Evolutionary conservation across 2,329 filamentous ascomycete genomes (phyloP).

Genomic region (Alternaria arbusti): DNA sequence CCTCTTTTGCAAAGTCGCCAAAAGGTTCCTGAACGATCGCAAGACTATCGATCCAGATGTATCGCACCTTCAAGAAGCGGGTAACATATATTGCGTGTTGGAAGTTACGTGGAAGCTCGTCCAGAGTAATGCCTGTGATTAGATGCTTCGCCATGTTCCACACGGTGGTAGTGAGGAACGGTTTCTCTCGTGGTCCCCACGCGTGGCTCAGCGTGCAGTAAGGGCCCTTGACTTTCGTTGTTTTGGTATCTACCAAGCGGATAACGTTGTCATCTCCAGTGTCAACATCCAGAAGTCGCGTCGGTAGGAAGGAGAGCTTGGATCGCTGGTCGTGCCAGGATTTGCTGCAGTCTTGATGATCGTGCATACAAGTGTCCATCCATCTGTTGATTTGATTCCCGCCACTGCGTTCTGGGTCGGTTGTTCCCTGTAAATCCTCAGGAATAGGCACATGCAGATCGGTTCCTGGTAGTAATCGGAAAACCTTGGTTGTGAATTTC

Average conservation of each 20-base stretch:
- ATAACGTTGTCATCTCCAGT: background rate
- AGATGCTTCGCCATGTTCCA: background rate
- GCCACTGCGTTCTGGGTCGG: background rate
- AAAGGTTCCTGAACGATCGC: constrained; percentile 11
- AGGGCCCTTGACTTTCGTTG: constrained; percentile 8
- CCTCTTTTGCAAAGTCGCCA: constrained; percentile 15
- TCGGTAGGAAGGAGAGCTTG: background rate
- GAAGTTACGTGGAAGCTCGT: background rate
- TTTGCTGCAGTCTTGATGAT: background rate
- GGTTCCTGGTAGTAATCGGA: background rate
- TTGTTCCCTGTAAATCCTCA: background rate
- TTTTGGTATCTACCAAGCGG: constrained; percentile 12
- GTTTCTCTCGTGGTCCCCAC: constrained; percentile 19
- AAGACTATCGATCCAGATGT: constrained; percentile 33
- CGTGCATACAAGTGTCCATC: background rate
- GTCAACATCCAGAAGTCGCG: background rate
- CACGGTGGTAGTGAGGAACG: background rate
- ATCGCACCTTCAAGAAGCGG: constrained; percentile 22
- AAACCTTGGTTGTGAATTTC: background rate
- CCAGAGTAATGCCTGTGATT: background rate
- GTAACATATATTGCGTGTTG: constrained; percentile 8
- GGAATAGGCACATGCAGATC: background rate
- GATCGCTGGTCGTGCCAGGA: background rate
- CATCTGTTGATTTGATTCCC: background rate
- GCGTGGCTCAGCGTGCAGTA: constrained; percentile 32